These are phyloP conservation scores for Citeromyces siamensis DNA, from an alignment of 1,139 yeast species.

Conservation along the genomic window DNA sequence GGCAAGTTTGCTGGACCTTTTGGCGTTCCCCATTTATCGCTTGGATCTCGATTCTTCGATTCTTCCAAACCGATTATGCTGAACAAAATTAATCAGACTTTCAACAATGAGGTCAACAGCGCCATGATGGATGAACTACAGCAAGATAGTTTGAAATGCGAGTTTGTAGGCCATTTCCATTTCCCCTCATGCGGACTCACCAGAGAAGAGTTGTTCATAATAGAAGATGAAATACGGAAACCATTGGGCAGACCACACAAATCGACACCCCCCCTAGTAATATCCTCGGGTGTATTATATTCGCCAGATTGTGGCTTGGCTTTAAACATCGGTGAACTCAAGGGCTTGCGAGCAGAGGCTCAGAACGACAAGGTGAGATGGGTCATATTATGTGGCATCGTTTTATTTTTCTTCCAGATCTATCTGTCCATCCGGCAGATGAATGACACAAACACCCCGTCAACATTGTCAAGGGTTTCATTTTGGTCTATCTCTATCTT, in stretches of 20 bases:
- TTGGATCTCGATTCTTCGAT: slow-evolving; percentile 30
- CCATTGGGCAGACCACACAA: slow-evolving; percentile 74
- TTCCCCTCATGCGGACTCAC: slow-evolving; percentile 45
- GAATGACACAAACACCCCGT: slow-evolving; percentile 64
- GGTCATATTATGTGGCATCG: slow-evolving; percentile 34
- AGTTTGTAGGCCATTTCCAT: slow-evolving; percentile 57
- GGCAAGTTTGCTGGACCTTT: slow-evolving; percentile 61
- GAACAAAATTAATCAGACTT: slow-evolving; percentile 28
- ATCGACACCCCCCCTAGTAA: slow-evolving; percentile 38
- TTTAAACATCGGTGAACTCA: slow-evolving; percentile 27
- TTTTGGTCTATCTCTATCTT: slow-evolving; percentile 46
- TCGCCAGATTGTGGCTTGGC: slow-evolving; percentile 84
- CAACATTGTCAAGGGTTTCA: slow-evolving; percentile 59
- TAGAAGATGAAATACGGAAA: slow-evolving; percentile 57
- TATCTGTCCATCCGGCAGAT: slow-evolving; percentile 49
- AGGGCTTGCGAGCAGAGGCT: slow-evolving; percentile 49
- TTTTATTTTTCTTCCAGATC: slow-evolving; percentile 34
- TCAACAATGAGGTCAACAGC: slow-evolving; percentile 23
- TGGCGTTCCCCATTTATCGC: slow-evolving; percentile 44
- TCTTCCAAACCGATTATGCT: slow-evolving; percentile 24
- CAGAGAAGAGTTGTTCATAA: slow-evolving; percentile 35
- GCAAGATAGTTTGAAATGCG: slow-evolving; percentile 43
- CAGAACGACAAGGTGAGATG: slow-evolving; percentile 28
- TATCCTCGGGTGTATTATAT: slow-evolving; percentile 48
- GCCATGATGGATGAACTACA: slow-evolving; percentile 28